Conservation (phyloP, 1,139 yeast species). For the Pichia sp. region DNA sequence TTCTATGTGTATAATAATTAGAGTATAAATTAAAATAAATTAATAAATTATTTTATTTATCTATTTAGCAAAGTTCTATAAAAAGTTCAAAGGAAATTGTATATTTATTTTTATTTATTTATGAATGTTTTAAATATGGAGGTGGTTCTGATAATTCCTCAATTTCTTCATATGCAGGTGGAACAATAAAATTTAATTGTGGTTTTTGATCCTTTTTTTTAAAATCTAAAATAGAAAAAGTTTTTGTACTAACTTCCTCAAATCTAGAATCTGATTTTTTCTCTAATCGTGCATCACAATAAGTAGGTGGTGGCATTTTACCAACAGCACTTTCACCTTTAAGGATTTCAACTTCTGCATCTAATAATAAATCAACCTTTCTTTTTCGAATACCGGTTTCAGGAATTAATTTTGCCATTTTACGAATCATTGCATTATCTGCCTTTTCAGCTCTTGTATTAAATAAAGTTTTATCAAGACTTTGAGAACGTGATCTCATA, state of each 20-base stretch:
- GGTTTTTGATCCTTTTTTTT: conserved; percentile 6
- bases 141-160: conserved; percentile 11
- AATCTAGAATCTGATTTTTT: neutral
- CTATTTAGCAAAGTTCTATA: neutral
- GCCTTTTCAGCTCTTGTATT: conserved; percentile 12
- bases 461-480: conserved; percentile 11
- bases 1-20: too few relatives aligned
- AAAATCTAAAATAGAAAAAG: neutral
- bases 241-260: neutral
- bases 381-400: conserved; percentile 12
- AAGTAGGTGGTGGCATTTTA: conserved; percentile 21
- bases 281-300: conserved; percentile 9
- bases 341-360: conserved; percentile 17
- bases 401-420: conserved; percentile 17
- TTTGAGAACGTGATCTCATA: conserved; percentile 11
- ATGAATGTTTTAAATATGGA: conserved; percentile 10
- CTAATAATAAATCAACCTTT: conserved; percentile 23
- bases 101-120: too few relatives aligned
- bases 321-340: conserved; percentile 20
- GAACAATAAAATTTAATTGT: conserved; percentile 11
- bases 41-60: neutral
- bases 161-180: conserved; percentile 16
- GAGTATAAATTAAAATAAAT: neutral
- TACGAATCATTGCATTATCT: conserved; percentile 19
- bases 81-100: too few relatives aligned